Percentiles rank a stretch among this genome's conserved stretches.
Conservation (phyloP, 495 filamentous ascomycete genomes). For the Staphylotrichum longicolle region DNA sequence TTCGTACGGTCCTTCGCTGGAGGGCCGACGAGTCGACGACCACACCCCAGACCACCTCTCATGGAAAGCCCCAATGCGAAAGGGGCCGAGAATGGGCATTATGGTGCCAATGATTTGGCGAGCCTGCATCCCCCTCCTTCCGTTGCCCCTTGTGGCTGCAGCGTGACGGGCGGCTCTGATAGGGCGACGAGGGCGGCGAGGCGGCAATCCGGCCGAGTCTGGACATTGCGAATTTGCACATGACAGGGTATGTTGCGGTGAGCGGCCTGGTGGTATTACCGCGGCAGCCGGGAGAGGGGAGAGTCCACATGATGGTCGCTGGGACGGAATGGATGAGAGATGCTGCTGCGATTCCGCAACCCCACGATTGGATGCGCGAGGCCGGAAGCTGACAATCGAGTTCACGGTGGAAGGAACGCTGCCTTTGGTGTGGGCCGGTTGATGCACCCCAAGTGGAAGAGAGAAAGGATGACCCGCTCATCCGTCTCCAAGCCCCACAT, state of each 20-base stretch:
- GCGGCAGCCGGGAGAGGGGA: constrained; percentile 8
- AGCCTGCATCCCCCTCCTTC: background rate
- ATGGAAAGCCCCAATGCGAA: no score
- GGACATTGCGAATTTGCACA: constrained; percentile 11
- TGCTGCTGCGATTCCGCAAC: background rate
- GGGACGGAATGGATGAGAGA: background rate
- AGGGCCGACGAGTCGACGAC: no score
- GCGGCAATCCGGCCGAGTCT: constrained; percentile 9
- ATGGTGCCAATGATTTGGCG: background rate
- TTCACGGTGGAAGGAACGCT: no score
- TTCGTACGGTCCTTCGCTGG: no score
- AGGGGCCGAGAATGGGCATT: background rate
- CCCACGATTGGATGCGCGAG: no score
- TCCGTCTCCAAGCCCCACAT: no score
- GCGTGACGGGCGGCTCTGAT: constrained; percentile 9
- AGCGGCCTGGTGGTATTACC: constrained; percentile 4
- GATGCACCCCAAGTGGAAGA: background rate
- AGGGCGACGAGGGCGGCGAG: background rate
- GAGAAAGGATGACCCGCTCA: no score
- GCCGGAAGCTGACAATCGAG: no score
- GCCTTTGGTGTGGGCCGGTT: no score
- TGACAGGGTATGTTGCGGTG: constrained; percentile 19
- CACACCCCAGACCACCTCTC: no score
- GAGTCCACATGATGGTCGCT: background rate
- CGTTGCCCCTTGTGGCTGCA: constrained; percentile 16